phyloP scores from a whole-genome alignment of 2,329 filamentous ascomycete species.

The Trichoderma sp. region DNA sequence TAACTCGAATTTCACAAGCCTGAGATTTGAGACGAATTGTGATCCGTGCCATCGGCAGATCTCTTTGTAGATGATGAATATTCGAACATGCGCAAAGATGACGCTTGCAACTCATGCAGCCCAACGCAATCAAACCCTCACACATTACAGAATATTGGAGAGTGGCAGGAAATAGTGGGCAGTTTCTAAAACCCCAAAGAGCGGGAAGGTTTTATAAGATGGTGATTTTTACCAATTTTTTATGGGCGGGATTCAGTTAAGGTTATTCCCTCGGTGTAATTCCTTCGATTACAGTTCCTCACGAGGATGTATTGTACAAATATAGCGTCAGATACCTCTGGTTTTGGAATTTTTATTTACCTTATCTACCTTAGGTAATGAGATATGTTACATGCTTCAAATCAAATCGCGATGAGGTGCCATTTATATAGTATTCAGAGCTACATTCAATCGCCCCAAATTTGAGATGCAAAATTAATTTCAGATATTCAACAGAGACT shows the following conservation, averaged over 20 bases:
- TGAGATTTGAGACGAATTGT: too few species aligned
- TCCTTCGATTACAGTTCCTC: background rate
- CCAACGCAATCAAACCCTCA: background rate
- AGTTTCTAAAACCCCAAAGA: background rate
- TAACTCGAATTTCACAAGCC: background rate
- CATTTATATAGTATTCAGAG: background rate
- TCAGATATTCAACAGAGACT: background rate
- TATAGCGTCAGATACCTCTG: background rate
- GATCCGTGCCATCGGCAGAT: background rate
- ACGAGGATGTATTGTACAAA: background rate
- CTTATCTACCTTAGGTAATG: background rate
- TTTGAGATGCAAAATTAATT: background rate
- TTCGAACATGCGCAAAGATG: background rate
- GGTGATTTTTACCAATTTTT: background rate
- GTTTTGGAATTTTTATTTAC: too few species aligned
- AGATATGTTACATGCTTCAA: background rate
- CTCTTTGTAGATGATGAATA: background rate
- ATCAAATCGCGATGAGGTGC: background rate
- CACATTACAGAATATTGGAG: background rate
- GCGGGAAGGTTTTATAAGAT: background rate
- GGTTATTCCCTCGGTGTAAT: background rate
- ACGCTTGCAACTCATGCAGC: background rate
- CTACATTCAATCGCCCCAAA: background rate
- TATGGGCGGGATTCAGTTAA: background rate
- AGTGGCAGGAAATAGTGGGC: background rate